Conservation (phyloP, 2,329 filamentous ascomycete species). For the Chaetomium globosum region DNA sequence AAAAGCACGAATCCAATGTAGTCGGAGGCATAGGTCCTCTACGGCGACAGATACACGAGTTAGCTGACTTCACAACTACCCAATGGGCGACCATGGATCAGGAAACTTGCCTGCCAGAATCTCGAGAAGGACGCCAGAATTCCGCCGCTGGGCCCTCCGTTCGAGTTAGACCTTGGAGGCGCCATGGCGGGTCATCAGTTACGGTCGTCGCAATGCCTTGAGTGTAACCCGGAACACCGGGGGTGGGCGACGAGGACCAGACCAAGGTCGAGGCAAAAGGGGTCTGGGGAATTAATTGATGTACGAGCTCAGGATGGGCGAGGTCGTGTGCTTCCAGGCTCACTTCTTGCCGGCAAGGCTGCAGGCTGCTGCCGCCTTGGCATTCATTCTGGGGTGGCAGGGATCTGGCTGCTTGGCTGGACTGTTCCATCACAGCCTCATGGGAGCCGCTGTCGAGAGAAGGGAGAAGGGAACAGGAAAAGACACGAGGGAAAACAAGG, state of each 20-base stretch:
- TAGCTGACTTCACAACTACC: background rate
- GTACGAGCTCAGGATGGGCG: background rate
- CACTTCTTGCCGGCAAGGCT: conserved; percentile 3
- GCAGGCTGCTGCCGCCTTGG: conserved; percentile 2
- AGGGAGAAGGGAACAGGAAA: background rate
- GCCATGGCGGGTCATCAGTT: conserved; percentile 48
- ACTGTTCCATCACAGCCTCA: background rate
- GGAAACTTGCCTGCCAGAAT: conserved; percentile 52
- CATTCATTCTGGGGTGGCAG: background rate
- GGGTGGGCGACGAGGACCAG: background rate
- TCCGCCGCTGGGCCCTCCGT: conserved; percentile 28
- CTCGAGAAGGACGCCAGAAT: conserved; percentile 44
- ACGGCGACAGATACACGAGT: conserved; percentile 19
- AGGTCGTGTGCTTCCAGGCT: conserved; percentile 7
- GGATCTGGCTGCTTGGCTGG: background rate
- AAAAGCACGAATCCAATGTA: conserved; percentile 78
- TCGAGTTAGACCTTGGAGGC: conserved; percentile 36
- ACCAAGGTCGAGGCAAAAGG: background rate
- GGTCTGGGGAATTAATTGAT: too few species aligned
- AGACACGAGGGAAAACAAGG: background rate
- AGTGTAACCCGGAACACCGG: conserved; percentile 46
- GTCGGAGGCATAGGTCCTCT: conserved; percentile 85
- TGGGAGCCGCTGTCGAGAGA: background rate
- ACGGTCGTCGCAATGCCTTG: conserved; percentile 47
- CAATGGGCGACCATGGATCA: background rate